Evolutionary conservation across 169 alveolate genomes (phyloP).

Genomic region (Babesia bovis): DNA sequence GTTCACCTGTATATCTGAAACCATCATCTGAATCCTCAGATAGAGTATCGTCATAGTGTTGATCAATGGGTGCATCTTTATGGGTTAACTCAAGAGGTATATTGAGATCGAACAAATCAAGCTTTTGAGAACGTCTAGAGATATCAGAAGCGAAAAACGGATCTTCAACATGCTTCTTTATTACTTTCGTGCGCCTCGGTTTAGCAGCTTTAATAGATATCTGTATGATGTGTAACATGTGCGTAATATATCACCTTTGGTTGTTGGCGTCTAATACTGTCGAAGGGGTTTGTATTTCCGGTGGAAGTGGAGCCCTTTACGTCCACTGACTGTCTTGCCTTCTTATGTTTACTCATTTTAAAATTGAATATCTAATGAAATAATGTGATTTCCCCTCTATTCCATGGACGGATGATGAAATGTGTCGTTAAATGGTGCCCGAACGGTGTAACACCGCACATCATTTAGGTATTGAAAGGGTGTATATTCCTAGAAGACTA

Average conservation of each 20-base stretch:
- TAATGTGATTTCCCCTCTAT: neutral
- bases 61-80: conserved; percentile 53
- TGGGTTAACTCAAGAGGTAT: conserved; percentile 47
- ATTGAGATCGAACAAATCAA: conserved; percentile 55
- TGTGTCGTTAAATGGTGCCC: neutral
- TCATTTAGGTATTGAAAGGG: too few species aligned
- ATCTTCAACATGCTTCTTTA: conserved; percentile 22
- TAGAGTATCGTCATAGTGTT: conserved; percentile 55
- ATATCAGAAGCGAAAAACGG: neutral
- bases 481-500: too few species aligned
- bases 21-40: conserved; percentile 54
- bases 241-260: neutral
- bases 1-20: conserved; percentile 44
- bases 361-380: neutral
- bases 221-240: neutral
- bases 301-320: neutral
- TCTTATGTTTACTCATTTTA: neutral
- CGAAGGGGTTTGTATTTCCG: conserved; percentile 15
- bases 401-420: neutral
- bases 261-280: conserved; percentile 6
- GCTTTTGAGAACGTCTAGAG: conserved; percentile 37
- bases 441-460: conserved; percentile 10
- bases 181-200: conserved; percentile 34
- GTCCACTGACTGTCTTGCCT: neutral
- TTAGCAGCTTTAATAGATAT: neutral